Percentiles rank a stretch among this genome's conserved stretches.
phyloP scores from a whole-genome alignment of 179 eudicot genomes.

The Pouteria campechiana region DNA sequence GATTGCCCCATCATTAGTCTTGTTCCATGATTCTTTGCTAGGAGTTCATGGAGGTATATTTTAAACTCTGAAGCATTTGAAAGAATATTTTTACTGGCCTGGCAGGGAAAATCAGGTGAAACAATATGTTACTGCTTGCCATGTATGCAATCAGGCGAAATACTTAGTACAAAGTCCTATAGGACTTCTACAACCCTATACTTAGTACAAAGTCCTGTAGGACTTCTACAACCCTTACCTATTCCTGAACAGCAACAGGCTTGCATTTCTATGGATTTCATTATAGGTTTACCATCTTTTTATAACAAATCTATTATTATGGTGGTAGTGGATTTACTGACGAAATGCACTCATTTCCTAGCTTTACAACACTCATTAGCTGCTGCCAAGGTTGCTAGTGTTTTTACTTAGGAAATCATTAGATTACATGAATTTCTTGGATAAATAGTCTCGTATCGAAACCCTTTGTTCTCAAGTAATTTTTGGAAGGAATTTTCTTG shows the following conservation, averaged over 20 bases:
- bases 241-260: background rate
- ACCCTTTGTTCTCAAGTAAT: background rate
- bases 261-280: background rate
- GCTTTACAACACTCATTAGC: background rate
- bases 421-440: background rate
- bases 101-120: background rate
- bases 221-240: background rate
- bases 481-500: conserved; percentile 2
- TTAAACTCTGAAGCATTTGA: background rate
- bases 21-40: background rate
- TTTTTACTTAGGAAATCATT: background rate
- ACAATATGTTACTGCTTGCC: background rate
- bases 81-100: background rate
- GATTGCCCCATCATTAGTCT: background rate
- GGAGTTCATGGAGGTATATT: conserved; percentile 3
- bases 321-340: conserved; percentile 3
- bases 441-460: conserved; percentile 1
- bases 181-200: no score
- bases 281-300: background rate
- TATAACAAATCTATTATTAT: background rate
- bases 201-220: background rate
- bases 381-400: background rate
- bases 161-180: no score
- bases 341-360: conserved; percentile 1
- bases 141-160: background rate